These are phyloP conservation scores for Raphanus raphanistrum DNA, from an alignment of 345 rosid genomes.

Conservation along the genomic window DNA sequence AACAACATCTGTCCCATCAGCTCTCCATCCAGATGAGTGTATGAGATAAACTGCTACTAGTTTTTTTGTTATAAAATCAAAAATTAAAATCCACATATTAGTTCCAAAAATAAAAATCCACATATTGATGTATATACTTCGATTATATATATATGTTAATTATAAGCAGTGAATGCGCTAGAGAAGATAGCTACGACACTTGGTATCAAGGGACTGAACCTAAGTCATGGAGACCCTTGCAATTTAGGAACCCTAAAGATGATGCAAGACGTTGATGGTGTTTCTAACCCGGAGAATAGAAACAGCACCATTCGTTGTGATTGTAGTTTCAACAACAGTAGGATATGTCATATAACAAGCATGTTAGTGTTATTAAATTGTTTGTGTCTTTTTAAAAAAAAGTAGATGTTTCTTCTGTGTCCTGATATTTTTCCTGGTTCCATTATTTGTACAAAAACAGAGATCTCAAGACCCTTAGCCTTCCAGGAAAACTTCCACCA, in stretches of 20 bases:
- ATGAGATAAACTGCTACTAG: background rate
- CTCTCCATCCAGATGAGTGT: constrained; percentile 12
- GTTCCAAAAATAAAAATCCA: too few relatives aligned
- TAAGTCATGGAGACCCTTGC: constrained; percentile 3
- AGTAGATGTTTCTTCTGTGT: background rate
- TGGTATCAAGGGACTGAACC: constrained; percentile 5
- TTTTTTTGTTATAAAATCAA: too few relatives aligned
- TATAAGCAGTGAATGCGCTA: background rate
- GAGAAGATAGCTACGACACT: constrained; percentile 11
- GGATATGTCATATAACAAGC: background rate
- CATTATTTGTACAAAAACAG: background rate
- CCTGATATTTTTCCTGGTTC: background rate
- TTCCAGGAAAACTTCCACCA: constrained; percentile 19
- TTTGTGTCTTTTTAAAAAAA: too few relatives aligned
- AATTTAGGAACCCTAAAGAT: background rate
- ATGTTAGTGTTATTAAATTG: background rate
- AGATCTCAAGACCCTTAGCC: background rate
- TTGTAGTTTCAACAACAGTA: background rate
- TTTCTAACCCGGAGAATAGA: background rate
- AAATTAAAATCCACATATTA: too few relatives aligned
- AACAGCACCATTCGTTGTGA: background rate
- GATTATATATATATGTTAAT: too few relatives aligned
- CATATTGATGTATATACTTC: too few relatives aligned
- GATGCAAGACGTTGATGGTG: background rate
- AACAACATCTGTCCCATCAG: background rate